Evolutionary conservation across 2,329 filamentous ascomycete genomes (phyloP).

Genomic region (Colletotrichum phormii): DNA sequence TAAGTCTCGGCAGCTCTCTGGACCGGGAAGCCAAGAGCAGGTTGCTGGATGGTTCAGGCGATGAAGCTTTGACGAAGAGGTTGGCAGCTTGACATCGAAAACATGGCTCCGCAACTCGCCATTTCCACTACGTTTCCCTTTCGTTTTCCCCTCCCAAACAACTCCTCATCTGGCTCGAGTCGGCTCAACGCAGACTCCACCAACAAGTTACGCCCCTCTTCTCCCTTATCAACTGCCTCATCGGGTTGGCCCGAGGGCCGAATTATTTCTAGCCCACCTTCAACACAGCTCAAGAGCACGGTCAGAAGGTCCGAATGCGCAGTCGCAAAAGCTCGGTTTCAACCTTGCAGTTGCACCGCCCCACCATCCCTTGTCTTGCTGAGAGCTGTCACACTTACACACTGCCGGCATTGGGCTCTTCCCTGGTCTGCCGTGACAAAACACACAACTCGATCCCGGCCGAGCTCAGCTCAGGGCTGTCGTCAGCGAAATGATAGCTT

Average conservation of each 20-base stretch:
- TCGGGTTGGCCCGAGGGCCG: conserved; percentile 27
- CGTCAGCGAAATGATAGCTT: conserved; percentile 14
- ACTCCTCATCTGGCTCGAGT: neutral
- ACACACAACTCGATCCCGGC: neutral
- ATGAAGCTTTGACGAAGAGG: neutral
- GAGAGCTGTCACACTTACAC: conserved; percentile 25
- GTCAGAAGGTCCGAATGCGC: conserved; percentile 26
- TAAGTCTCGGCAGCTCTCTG: neutral
- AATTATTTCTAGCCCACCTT: neutral
- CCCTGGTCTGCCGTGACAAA: neutral
- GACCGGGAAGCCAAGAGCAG: neutral
- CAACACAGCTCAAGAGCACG: conserved; percentile 20
- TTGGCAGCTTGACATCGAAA: neutral
- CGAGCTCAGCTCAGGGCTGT: neutral
- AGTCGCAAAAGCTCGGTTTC: conserved; percentile 32
- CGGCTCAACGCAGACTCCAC: conserved; percentile 12
- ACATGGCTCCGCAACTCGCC: neutral
- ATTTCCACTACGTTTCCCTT: neutral
- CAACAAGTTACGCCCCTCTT: neutral
- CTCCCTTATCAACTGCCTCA: conserved; percentile 20
- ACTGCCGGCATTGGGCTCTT: conserved; percentile 25
- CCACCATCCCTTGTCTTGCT: conserved; percentile 22
- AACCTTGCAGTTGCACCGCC: conserved; percentile 33
- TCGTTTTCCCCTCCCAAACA: neutral
- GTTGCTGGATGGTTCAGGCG: neutral